Evolutionary conservation across 768 basidiomycete species (phyloP), one percentile per base, ranked within the genome.

Genomic region (Pleurotus cornucopiae): DNA sequence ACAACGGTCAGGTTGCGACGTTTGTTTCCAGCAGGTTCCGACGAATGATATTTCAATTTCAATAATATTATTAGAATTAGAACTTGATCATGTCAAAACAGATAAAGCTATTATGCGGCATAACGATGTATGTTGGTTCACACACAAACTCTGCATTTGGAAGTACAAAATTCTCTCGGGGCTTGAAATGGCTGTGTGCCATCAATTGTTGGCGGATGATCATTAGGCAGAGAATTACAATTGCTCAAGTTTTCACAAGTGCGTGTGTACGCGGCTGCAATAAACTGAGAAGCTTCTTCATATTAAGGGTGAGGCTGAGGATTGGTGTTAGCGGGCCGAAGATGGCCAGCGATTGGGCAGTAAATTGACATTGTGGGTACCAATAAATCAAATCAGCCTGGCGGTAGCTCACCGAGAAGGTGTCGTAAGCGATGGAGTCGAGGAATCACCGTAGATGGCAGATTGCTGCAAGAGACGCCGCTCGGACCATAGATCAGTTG

Each of bases 151-250:
- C 49, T 53, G 51, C 51, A 53, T 41, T 18, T 40, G 51, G 39
- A 25, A 53, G n/a, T 53, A 18, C 9, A n/a, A 39, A 38, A 53
- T 53, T 39, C 26, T 38, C 39, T 43, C 38, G 51, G 39, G 25
- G 37, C 51, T 20, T 21, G 21, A 41, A 20, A 40, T 9, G 23
- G 51, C 37, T 43, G 39, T 23, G 16, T 18, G 14, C 16, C 30
- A 53, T 53, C 51, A 53, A 53, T 16, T 21, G 26, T 53, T 53
- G 51, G 21, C 51, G 51, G 38, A 20, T 53, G 51, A 53, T 23
- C 39, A 41, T 53, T 53, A 30, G 38, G 14, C 51, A 53, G 51
- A n/a, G 48, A 34, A 34, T 23, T n/a, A 6, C 14, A 53, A 53
- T 53, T 53, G n/a, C 34, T 39, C n/a, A 38, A 21, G 39, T 37